Conservation (phyloP, 1,139 yeast species). For the Scheffersomyces illinoinensis region DNA sequence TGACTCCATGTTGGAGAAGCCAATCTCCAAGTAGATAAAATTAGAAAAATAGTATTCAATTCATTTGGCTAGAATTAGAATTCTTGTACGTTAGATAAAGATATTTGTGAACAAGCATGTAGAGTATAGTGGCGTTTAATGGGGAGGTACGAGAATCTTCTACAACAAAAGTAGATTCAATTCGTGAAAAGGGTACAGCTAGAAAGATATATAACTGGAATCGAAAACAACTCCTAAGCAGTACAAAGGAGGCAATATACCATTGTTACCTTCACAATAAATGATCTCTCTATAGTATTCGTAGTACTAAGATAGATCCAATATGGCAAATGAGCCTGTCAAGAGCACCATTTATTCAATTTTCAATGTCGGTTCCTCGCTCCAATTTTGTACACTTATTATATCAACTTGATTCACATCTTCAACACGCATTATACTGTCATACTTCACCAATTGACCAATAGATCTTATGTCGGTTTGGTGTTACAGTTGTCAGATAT, state of each 20-base stretch:
- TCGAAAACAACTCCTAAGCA: too few relatives aligned
- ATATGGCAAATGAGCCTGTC: neutral
- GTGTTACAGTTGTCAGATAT: too few relatives aligned
- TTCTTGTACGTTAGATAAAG: neutral
- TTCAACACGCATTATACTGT: too few relatives aligned
- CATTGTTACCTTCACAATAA: too few relatives aligned
- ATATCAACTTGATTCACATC: too few relatives aligned
- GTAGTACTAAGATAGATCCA: neutral
- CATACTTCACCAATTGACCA: too few relatives aligned
- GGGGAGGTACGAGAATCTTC: neutral
- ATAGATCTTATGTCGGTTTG: too few relatives aligned
- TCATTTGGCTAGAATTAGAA: neutral
- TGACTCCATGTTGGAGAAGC: slow-evolving; percentile 70
- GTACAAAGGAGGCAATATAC: too few relatives aligned
- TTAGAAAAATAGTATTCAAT: neutral
- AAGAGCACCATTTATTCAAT: neutral
- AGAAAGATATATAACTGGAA: too few relatives aligned
- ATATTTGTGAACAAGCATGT: neutral
- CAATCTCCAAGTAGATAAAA: slow-evolving; percentile 9
- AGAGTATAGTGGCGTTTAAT: too few relatives aligned
- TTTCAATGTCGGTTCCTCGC: neutral
- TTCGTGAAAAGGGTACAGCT: too few relatives aligned
- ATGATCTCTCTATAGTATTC: neutral
- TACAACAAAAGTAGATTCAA: neutral
- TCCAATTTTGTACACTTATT: neutral